phyloP scores from a whole-genome alignment of 1,139 yeast genomes.

The Geotrichum candidum region DNA sequence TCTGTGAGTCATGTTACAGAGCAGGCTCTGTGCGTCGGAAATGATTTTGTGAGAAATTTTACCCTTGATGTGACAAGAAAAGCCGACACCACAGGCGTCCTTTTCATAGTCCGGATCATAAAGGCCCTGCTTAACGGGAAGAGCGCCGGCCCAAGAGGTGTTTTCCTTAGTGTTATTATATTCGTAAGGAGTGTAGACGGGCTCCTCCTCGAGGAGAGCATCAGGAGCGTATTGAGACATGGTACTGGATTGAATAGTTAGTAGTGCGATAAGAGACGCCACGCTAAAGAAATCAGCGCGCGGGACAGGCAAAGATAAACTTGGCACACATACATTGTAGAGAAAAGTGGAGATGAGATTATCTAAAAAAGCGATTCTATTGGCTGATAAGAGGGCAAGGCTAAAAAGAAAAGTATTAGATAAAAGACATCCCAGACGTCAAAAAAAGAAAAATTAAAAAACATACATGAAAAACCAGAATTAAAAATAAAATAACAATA shows the following conservation, averaged over 20 bases:
- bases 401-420: not conserved
- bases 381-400: not conserved
- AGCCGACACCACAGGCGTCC: slow-evolving; percentile 99
- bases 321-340: not conserved
- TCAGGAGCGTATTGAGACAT: slow-evolving; percentile 17
- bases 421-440: not conserved
- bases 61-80: slow-evolving; percentile 92
- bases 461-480: not conserved
- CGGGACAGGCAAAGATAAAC: not conserved
- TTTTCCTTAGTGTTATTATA: slow-evolving; percentile 75
- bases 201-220: slow-evolving; percentile 21
- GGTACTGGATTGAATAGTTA: slow-evolving; percentile 7
- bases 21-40: slow-evolving; percentile 73
- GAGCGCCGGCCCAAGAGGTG: slow-evolving; percentile 84
- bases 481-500: not conserved
- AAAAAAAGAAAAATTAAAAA: not conserved
- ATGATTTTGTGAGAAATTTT: slow-evolving; percentile 83
- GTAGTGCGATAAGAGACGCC: not conserved
- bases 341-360: not conserved
- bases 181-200: slow-evolving; percentile 40
- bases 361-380: not conserved
- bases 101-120: slow-evolving; percentile 92
- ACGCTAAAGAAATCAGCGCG: not conserved
- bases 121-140: slow-evolving; percentile 83
- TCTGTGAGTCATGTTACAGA: slow-evolving; percentile 97